A percentile compares a stretch with the other conserved stretches of the same genome.
phyloP scores from a whole-genome alignment of 2,329 filamentous ascomycete species.

The Cryoendolithus antarcticus region DNA sequence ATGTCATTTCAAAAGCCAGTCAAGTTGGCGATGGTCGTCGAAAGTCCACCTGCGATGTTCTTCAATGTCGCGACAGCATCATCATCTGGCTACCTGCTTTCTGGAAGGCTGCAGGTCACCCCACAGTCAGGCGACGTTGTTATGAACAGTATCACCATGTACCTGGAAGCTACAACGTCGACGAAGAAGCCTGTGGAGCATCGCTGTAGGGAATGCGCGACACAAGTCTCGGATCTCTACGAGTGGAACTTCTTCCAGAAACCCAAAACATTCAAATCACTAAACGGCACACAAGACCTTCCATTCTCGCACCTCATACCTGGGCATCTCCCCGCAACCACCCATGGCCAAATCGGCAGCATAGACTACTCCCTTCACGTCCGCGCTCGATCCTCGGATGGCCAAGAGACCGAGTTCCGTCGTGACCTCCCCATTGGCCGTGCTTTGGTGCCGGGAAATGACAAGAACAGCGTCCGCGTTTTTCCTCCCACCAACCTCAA shows the following conservation, averaged over 20 bases:
- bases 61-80: slow-evolving; percentile 56
- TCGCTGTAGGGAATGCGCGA: slow-evolving; percentile 66
- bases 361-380: slow-evolving; percentile 72
- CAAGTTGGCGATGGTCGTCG: slow-evolving; percentile 52
- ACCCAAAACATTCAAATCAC: slow-evolving; percentile 28
- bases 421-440: slow-evolving; percentile 64
- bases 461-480: slow-evolving; percentile 82
- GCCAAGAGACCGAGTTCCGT: slow-evolving; percentile 52
- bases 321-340: slow-evolving; percentile 74
- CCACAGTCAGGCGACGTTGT: slow-evolving; percentile 54
- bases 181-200: slow-evolving; percentile 72
- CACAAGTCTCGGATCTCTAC: slow-evolving; percentile 60
- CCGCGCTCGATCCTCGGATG: slow-evolving; percentile 47
- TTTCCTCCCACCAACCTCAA: slow-evolving; percentile 95
- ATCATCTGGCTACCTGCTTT: slow-evolving; percentile 75
- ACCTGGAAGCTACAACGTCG: slow-evolving; percentile 54
- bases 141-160: slow-evolving; percentile 61
- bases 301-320: slow-evolving; percentile 81
- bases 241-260: slow-evolving; percentile 65
- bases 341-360: slow-evolving; percentile 57
- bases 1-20: slow-evolving; percentile 26
- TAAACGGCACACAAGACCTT: slow-evolving; percentile 57
- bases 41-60: slow-evolving; percentile 78
- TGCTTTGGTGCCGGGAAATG: slow-evolving; percentile 63
- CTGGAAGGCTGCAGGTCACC: slow-evolving; percentile 64